Percentiles rank a stretch among this genome's conserved stretches.
Evolutionary conservation across 352 stramenopile genomes (phyloP).

Genomic region (Blastocystis hominis): DNA sequence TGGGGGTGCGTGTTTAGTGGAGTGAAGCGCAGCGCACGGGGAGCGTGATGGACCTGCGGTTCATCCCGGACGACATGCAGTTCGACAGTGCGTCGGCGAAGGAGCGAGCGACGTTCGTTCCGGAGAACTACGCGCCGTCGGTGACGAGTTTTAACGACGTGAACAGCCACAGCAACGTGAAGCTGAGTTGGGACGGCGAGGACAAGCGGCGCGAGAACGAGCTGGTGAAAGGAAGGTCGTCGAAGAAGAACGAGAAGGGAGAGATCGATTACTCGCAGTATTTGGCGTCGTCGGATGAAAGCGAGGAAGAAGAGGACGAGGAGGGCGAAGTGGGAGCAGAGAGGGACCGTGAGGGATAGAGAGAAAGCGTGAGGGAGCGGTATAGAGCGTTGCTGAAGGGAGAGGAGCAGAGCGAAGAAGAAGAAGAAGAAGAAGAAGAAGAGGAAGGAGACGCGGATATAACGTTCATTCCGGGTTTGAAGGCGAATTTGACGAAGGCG

Average conservation of each 20-base stretch:
- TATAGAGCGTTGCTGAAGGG: neutral
- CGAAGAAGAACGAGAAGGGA: slow-evolving; percentile 55
- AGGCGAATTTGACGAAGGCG: neutral
- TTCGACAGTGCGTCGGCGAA: neutral
- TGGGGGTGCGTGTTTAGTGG: neutral
- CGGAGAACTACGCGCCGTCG: slow-evolving; percentile 25
- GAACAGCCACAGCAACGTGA: slow-evolving; percentile 19
- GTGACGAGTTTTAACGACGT: slow-evolving; percentile 31
- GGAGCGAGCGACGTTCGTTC: slow-evolving; percentile 38
- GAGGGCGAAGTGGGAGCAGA: neutral
- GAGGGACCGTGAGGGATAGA: neutral
- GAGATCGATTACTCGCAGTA: slow-evolving; percentile 42
- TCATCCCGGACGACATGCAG: slow-evolving; percentile 54
- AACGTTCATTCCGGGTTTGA: slow-evolving; percentile 50
- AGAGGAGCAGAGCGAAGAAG: neutral
- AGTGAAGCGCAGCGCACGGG: slow-evolving; percentile 4
- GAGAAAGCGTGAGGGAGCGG: neutral
- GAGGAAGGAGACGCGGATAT: slow-evolving; percentile 39
- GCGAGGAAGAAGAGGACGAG: slow-evolving; percentile 3
- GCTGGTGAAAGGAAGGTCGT: neutral
- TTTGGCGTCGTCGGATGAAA: slow-evolving; percentile 19
- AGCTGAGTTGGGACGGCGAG: slow-evolving; percentile 37
- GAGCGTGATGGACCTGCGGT: slow-evolving; percentile 39
- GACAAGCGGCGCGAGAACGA: slow-evolving; percentile 5
- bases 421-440: neutral